A percentile compares a stretch with the other conserved stretches of the same genome.
phyloP scores from a whole-genome alignment of 2,329 filamentous ascomycete species.

The Diaporthe vexans region DNA sequence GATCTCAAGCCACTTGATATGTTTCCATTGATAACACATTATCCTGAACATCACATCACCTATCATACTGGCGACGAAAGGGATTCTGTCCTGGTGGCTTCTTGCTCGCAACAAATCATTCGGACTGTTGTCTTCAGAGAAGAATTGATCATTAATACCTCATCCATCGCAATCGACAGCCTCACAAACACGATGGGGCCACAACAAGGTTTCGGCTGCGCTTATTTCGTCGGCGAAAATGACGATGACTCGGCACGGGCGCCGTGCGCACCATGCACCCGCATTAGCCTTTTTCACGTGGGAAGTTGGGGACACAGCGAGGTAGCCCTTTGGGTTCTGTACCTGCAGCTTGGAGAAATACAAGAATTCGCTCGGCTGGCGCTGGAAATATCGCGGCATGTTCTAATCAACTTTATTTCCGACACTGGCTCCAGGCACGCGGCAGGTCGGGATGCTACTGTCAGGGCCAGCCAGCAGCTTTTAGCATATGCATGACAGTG shows the following conservation, averaged over 20 bases:
- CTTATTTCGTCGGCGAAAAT: background rate
- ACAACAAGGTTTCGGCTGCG: constrained; percentile 14
- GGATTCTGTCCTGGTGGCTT: too few species aligned
- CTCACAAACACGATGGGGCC: background rate
- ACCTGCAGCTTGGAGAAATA: background rate
- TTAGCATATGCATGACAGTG: constrained; percentile 4
- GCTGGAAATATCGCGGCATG: background rate
- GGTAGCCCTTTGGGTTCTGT: background rate
- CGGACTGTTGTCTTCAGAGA: too few species aligned
- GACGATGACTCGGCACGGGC: background rate
- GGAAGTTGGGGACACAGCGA: background rate
- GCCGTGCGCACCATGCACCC: background rate
- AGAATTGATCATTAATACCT: background rate
- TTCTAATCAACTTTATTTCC: background rate
- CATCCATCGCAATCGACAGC: background rate
- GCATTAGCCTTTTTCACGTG: background rate
- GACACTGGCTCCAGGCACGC: background rate
- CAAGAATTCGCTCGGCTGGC: background rate
- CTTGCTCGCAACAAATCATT: too few species aligned
- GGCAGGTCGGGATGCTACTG: background rate
- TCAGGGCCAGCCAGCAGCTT: background rate
- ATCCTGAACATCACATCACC: too few species aligned
- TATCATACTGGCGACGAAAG: too few species aligned
- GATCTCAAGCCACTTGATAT: too few species aligned
- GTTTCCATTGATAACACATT: too few species aligned